Percentiles rank a stretch among this genome's conserved stretches.
These are phyloP conservation scores for Acanthochlamys bracteata DNA, from an alignment of 106 monocot genomes.

Conservation along the genomic window DNA sequence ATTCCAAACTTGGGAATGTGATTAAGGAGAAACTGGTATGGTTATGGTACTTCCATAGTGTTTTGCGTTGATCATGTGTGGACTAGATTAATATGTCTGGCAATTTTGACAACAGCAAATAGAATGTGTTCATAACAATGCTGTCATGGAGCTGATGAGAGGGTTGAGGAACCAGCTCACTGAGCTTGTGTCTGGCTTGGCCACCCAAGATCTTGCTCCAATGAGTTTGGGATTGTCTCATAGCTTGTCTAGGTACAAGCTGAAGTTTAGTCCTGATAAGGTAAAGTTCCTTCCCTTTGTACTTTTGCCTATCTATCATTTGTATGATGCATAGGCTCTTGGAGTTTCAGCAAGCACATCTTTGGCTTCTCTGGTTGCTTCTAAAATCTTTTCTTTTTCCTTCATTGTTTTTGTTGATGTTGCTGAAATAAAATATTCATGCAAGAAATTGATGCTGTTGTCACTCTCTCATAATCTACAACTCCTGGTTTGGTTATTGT, in stretches of 20 bases:
- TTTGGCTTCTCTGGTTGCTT: no score
- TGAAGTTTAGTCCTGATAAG: slow-evolving; percentile 98
- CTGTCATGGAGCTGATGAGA: slow-evolving; percentile 97
- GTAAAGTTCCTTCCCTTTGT: slow-evolving; percentile 21
- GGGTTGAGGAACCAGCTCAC: slow-evolving; percentile 82
- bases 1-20: slow-evolving; percentile 89
- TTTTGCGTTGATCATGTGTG: not conserved
- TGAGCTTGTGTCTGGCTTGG: slow-evolving; percentile 84
- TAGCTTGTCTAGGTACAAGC: slow-evolving; percentile 88
- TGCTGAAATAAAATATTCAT: no score
- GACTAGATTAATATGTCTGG: not conserved
- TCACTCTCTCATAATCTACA: not conserved
- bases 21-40: slow-evolving; percentile 92
- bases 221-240: slow-evolving; percentile 99
- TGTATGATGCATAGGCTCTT: not conserved
- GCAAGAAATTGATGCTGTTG: no score
- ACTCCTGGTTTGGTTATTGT: not conserved
- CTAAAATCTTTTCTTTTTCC: no score
- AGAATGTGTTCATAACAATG: slow-evolving; percentile 78
- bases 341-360: no score
- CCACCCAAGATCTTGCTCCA: slow-evolving; percentile 74
- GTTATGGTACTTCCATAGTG: not conserved
- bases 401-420: no score
- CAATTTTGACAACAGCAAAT: slow-evolving; percentile 54
- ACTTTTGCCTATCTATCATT: not conserved